Conservation (phyloP, 805 yeast genomes). For the Candida awuae region DNA sequence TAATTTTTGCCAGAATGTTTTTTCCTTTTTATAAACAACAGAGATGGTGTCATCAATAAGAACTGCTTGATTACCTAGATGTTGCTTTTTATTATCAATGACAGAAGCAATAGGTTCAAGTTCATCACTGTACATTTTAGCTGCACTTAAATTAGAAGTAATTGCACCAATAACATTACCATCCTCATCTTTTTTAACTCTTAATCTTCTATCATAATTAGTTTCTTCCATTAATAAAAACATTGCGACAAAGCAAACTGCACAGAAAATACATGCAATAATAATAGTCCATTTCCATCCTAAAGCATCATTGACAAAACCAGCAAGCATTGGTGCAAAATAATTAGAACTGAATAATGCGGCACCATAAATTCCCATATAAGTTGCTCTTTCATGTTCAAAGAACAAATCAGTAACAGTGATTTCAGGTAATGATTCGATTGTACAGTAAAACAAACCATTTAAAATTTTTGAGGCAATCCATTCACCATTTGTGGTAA, state of each 20-base stretch:
- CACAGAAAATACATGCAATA: constrained; percentile 41
- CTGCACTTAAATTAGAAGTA: constrained; percentile 16
- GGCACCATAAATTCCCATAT: constrained; percentile 42
- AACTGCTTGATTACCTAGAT: constrained; percentile 25
- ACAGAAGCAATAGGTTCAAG: constrained; percentile 10
- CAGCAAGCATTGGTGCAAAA: constrained; percentile 53
- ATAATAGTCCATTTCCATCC: constrained; percentile 49
- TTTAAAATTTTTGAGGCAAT: constrained; percentile 25
- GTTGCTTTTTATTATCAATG: constrained; percentile 18
- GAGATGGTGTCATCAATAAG: constrained; percentile 19
- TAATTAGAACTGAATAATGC: constrained; percentile 48
- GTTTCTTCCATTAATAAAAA: constrained; percentile 50
- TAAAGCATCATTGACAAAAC: constrained; percentile 41
- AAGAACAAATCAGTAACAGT: constrained; percentile 43
- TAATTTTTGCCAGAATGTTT: constrained; percentile 37
- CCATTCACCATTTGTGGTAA: constrained; percentile 27
- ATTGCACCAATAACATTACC: constrained; percentile 19
- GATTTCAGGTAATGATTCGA: constrained; percentile 43
- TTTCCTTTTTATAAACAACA: constrained; percentile 23
- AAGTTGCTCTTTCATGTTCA: constrained; percentile 43
- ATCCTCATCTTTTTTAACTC: constrained; percentile 21
- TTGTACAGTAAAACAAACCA: constrained; percentile 30
- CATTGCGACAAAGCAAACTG: constrained; percentile 32
- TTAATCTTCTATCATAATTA: constrained; percentile 32
- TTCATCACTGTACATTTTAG: constrained; percentile 1